These are phyloP conservation scores for Podospora conica DNA, from an alignment of 495 filamentous ascomycete genomes.

Conservation along the genomic window DNA sequence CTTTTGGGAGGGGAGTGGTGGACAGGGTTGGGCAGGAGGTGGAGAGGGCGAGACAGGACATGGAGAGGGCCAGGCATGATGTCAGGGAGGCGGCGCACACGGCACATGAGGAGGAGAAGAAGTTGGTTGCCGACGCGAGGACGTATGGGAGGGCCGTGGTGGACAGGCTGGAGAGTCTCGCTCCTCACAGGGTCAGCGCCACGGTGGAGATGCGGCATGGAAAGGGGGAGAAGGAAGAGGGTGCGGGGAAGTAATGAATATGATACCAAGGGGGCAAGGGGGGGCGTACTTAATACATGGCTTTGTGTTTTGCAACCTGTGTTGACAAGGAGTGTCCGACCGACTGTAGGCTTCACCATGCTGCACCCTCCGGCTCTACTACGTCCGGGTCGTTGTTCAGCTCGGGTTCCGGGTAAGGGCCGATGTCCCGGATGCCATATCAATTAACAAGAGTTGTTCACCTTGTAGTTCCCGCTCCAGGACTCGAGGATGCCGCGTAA, in stretches of 20 bases:
- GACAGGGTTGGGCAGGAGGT: background rate
- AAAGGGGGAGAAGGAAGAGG: background rate
- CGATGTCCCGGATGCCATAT: too few relatives aligned
- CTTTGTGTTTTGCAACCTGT: background rate
- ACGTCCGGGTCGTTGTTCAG: too few relatives aligned
- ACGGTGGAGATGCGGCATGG: background rate
- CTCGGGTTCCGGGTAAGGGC: too few relatives aligned
- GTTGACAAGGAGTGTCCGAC: background rate
- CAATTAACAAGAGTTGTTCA: too few relatives aligned
- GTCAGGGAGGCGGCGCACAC: background rate
- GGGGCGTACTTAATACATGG: background rate
- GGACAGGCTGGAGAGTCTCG: background rate
- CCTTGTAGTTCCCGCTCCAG: too few relatives aligned
- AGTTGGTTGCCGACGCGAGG: background rate
- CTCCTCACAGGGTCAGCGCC: background rate
- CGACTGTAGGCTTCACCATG: rapidly evolving
- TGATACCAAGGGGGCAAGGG: background rate
- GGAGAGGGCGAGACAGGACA: background rate
- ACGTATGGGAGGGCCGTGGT: background rate
- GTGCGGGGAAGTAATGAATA: background rate
- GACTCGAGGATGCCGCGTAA: too few relatives aligned
- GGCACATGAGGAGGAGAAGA: background rate
- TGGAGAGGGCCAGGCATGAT: background rate
- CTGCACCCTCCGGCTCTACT: too few relatives aligned
- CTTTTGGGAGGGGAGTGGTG: background rate